Base-by-base conservation (phyloP, 768 basidiomycete species). In the Peribolospora baueri region DNA sequence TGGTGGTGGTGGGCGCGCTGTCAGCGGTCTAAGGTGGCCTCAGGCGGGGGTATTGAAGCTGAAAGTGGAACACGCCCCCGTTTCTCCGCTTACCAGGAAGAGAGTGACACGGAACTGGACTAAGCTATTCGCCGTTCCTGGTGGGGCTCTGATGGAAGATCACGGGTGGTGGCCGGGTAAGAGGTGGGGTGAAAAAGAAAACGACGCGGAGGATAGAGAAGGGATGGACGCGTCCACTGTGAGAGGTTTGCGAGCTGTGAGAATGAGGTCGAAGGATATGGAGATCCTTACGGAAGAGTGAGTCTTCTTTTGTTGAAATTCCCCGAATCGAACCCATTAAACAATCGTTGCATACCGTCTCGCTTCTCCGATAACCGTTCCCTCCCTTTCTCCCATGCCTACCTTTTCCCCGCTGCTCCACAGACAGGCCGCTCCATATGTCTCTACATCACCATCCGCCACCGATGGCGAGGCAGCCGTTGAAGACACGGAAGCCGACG, bases 241-340 rank as follows among this genome's bases (percentile, higher is more conserved):
- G 25, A 25, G 36, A 50, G 8, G 13, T 63, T 60, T 60, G 62
- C 60, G 9, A 60, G 60, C 0, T 60, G 60, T 60, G 58, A 58
- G 39, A 38, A 53, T 6, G 46, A 52, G 3, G 48, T 59, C 5
- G 3, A 14, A 14, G 42, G 10, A 41, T 5, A 42, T 42, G 11
- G 52, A 46, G 0, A 4, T 13, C 4, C 47, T 59, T 0, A 3
- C 42, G 0, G 47, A 48, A 3, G n/a, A 4, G 59, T 60, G 36
- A n/a, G 55, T 54, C 9, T 42, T 43, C 8, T 2, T 25, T 2
- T 10, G 25, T 25, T 25, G 25, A 6, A 5, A 8, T 54, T 11
- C 5, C n/a, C 38, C 42, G 10, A 5, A n/a, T 14, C 8, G 1
- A 0, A 3, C 3, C 10, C 2, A 4, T 0, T 5, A 11, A 7